These are phyloP conservation scores for Fusarium neocosmosporiellum DNA, from an alignment of 2,329 filamentous ascomycete species.

Conservation along the genomic window DNA sequence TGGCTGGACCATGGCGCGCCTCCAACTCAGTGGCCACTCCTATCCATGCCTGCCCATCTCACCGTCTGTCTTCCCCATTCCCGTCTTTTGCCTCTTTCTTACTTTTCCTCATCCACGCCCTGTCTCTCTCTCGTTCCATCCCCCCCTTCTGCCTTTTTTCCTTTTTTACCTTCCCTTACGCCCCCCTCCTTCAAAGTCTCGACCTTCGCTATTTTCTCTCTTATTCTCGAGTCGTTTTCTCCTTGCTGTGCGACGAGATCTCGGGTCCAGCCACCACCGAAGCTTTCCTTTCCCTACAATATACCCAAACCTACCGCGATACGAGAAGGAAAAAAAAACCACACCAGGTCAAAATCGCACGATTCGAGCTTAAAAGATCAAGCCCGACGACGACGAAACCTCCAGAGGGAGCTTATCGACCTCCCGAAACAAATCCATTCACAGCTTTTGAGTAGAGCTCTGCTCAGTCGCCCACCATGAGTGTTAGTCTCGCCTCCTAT, in stretches of 20 bases:
- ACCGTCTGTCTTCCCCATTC: not conserved
- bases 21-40: constrained; percentile 28
- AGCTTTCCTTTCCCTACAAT: constrained; percentile 6
- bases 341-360: not conserved
- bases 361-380: constrained; percentile 14
- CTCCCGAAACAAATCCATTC: constrained; percentile 1
- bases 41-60: not conserved
- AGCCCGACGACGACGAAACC: not conserved
- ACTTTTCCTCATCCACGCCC: constrained; percentile 11
- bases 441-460: constrained; percentile 12
- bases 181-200: not conserved
- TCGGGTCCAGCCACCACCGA: constrained; percentile 9
- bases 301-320: constrained; percentile 16
- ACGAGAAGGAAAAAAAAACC: constrained; percentile 11
- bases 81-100: constrained; percentile 6
- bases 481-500: constrained; percentile 44
- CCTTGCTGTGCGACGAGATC: constrained; percentile 45
- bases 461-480: constrained; percentile 44
- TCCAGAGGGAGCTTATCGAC: not conserved
- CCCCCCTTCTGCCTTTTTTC: constrained; percentile 24
- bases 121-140: constrained; percentile 31
- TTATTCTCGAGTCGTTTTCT: constrained; percentile 24
- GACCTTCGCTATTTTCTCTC: constrained; percentile 9
- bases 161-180: constrained; percentile 6
- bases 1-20: constrained; percentile 30